A percentile compares a stretch with the other conserved stretches of the same genome.
These are phyloP conservation scores for Marchantia paleacea DNA, from an alignment of 225 moss, liverwort and hornwort genomes.

Conservation along the genomic window DNA sequence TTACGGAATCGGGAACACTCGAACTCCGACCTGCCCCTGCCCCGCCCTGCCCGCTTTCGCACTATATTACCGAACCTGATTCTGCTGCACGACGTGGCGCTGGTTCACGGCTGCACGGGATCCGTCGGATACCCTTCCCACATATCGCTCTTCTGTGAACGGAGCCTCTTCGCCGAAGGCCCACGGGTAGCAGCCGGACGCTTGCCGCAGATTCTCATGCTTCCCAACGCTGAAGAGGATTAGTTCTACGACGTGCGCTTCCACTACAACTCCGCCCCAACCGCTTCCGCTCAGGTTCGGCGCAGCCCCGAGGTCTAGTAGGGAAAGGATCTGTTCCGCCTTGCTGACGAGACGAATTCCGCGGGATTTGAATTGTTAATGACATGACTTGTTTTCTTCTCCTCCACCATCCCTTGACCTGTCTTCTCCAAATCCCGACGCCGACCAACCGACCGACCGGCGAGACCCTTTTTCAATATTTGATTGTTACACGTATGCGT, in stretches of 20 bases:
- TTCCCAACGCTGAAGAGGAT: slow-evolving; percentile 1
- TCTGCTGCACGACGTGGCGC: neutral
- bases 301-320: neutral
- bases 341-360: slow-evolving; percentile 19
- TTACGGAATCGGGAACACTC: too few relatives aligned
- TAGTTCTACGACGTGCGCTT: slow-evolving; percentile 1
- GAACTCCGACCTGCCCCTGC: too few relatives aligned
- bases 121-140: neutral
- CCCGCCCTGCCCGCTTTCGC: too few relatives aligned
- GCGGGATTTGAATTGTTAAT: neutral
- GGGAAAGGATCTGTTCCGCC: neutral
- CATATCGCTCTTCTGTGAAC: neutral
- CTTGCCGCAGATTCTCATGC: neutral
- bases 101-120: neutral
- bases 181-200: too few relatives aligned
- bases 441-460: slow-evolving; percentile 5
- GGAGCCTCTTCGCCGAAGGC: neutral
- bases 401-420: neutral
- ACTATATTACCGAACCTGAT: neutral
- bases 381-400: neutral
- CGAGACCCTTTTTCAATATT: neutral
- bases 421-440: slow-evolving; percentile 8
- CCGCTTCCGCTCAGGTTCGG: neutral
- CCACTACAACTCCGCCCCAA: neutral
- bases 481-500: neutral